Evolutionary conservation across 495 filamentous ascomycete species (phyloP).

Genomic region (Penicillium goetzii): DNA sequence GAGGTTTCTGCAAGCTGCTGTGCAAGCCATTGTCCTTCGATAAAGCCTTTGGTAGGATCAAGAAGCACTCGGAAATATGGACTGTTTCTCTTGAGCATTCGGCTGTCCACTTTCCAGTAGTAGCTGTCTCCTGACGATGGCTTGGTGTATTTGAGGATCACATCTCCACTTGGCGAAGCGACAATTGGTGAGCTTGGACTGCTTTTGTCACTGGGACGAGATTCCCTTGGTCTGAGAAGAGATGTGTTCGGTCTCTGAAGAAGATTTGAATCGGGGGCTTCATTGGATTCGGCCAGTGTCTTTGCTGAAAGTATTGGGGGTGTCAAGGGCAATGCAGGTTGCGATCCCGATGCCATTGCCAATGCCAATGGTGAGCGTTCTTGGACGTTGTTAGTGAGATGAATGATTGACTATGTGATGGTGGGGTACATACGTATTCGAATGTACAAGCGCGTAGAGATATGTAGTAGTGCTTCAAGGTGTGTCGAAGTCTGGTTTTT

Average conservation of each 20-base stretch:
- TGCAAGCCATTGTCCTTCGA: slow-evolving; percentile 45
- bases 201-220: slow-evolving; percentile 3
- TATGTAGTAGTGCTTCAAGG: background rate
- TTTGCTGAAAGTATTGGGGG: background rate
- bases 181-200: slow-evolving; percentile 17
- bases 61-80: slow-evolving; percentile 53
- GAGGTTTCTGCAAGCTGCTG: slow-evolving; percentile 21
- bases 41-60: slow-evolving; percentile 49
- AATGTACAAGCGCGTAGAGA: background rate
- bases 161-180: slow-evolving; percentile 38
- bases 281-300: background rate
- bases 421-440: background rate
- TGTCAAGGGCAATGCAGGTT: background rate
- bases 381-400: background rate
- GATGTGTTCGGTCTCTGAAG: slow-evolving; percentile 1
- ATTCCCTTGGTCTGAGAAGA: slow-evolving; percentile 2
- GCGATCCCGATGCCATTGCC: background rate
- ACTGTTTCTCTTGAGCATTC: slow-evolving; percentile 37
- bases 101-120: slow-evolving; percentile 44
- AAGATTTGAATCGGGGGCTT: too few species aligned
- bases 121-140: slow-evolving; percentile 15
- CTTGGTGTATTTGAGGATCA: slow-evolving; percentile 42
- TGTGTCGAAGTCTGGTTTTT: background rate
- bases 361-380: background rate
- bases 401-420: background rate